These are phyloP conservation scores for Posidonia australis DNA, from an alignment of 106 monocot genomes.

Conservation along the genomic window DNA sequence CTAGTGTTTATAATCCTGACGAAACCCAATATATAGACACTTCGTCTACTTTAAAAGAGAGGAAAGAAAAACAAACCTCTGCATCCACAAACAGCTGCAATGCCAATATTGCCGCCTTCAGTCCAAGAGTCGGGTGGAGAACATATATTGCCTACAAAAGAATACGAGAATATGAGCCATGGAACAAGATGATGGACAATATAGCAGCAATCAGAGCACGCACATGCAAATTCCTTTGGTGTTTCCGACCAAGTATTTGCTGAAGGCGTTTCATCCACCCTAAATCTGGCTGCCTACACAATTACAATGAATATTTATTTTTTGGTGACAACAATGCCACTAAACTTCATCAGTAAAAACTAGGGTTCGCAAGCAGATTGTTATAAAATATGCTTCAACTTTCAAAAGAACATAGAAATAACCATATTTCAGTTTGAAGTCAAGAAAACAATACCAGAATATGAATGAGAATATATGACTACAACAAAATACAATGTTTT, in stretches of 20 bases:
- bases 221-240: slow-evolving; percentile 88
- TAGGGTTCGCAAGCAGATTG: too few species aligned
- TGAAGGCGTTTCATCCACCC: slow-evolving; percentile 96
- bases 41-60: too few species aligned
- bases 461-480: too few species aligned
- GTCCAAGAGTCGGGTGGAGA: slow-evolving; percentile 88
- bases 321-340: too few species aligned
- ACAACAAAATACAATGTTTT: too few species aligned
- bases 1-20: too few species aligned
- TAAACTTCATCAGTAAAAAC: too few species aligned
- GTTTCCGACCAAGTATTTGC: slow-evolving; percentile 91
- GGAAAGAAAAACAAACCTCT: slow-evolving; percentile 32
- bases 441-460: too few species aligned
- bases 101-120: slow-evolving; percentile 73
- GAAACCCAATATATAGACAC: too few species aligned
- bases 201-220: slow-evolving; percentile 1
- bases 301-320: neutral
- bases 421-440: too few species aligned
- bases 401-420: too few species aligned
- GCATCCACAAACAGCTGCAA: slow-evolving; percentile 83
- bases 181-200: neutral
- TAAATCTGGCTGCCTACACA: slow-evolving; percentile 79
- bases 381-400: too few species aligned
- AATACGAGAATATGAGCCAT: neutral
- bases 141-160: slow-evolving; percentile 79